Evolutionary conservation across 768 basidiomycete genomes (phyloP).

Genomic region (Amanita phalloides): DNA sequence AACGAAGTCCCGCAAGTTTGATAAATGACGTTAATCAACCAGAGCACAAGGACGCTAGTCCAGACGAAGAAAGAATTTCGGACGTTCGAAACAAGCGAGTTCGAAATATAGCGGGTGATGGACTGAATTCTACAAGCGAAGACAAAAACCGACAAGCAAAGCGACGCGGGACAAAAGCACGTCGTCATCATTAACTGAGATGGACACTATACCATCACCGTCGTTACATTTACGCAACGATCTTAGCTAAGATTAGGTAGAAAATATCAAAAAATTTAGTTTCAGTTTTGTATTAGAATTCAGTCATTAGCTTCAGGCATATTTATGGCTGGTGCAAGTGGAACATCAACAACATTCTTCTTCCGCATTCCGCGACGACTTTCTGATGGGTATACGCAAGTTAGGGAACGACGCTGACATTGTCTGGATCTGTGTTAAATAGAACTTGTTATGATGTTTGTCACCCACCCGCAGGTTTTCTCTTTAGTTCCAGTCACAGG

Average conservation of each 20-base stretch:
- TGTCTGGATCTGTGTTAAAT: constrained; percentile 33
- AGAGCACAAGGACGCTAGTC: neutral
- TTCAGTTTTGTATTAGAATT: neutral
- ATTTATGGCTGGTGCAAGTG: constrained; percentile 10
- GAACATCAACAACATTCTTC: constrained; percentile 24
- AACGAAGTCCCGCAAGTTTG: neutral
- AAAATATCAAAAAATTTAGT: neutral
- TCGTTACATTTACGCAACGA: constrained; percentile 1
- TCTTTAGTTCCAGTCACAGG: constrained; percentile 41
- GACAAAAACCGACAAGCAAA: neutral
- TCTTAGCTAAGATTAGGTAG: neutral
- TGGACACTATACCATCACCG: constrained; percentile 5
- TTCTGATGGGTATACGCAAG: constrained; percentile 62
- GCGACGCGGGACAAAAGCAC: constrained; percentile 2
- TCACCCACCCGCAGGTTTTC: constrained; percentile 56
- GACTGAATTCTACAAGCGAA: neutral
- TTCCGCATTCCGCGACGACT: constrained; percentile 62
- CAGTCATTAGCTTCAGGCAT: constrained; percentile 7
- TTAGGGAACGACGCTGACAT: constrained; percentile 58
- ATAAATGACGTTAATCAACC: neutral
- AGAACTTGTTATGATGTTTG: neutral
- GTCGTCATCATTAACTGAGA: neutral
- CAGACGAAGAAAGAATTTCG: neutral
- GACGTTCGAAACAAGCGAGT: neutral
- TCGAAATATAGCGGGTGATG: neutral